Evolutionary conservation across 192 early-diverging fungal genomes (phyloP).

Genomic region (Coemansia sp.): DNA sequence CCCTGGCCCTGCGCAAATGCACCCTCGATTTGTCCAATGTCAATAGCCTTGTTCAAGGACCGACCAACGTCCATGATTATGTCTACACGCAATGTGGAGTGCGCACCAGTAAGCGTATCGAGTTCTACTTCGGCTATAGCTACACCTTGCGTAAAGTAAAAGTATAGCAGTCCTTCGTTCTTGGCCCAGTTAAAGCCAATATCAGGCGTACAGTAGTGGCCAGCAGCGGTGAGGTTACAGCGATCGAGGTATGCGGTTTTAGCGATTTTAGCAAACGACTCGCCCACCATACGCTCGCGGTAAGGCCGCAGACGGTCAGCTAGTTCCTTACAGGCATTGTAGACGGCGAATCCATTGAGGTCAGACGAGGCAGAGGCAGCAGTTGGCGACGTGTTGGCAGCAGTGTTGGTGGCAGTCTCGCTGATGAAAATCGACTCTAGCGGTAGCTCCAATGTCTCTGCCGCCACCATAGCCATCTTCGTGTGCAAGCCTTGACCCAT

Average conservation of each 20-base stretch:
- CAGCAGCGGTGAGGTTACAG: slow-evolving; percentile 75
- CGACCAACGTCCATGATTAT: slow-evolving; percentile 84
- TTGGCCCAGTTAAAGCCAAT: slow-evolving; percentile 72
- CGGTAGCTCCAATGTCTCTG: slow-evolving; percentile 73
- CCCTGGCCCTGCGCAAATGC: slow-evolving; percentile 85
- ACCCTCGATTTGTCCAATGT: slow-evolving; percentile 89
- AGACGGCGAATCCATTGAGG: slow-evolving; percentile 79
- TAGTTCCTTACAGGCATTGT: slow-evolving; percentile 75
- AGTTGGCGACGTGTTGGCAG: slow-evolving; percentile 78
- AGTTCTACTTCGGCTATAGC: slow-evolving; percentile 84
- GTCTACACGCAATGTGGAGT: slow-evolving; percentile 71
- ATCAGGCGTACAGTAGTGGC: slow-evolving; percentile 83
- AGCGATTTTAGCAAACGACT: slow-evolving; percentile 57
- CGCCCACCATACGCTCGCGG: slow-evolving; percentile 60
- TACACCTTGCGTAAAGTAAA: slow-evolving; percentile 85
- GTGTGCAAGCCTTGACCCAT: slow-evolving; percentile 93
- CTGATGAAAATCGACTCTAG: slow-evolving; percentile 65
- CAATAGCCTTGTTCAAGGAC: slow-evolving; percentile 83
- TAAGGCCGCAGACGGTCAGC: slow-evolving; percentile 70
- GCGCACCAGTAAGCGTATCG: slow-evolving; percentile 80
- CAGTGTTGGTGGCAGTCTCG: slow-evolving; percentile 76
- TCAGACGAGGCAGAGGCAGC: slow-evolving; percentile 83
- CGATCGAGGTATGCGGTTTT: slow-evolving; percentile 76
- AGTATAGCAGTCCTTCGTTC: slow-evolving; percentile 69
- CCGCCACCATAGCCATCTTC: slow-evolving; percentile 83